A percentile compares a stretch with the other conserved stretches of the same genome.
Conservation (phyloP, 176 grass and related monocot genomes). For the Pharus latifolius region DNA sequence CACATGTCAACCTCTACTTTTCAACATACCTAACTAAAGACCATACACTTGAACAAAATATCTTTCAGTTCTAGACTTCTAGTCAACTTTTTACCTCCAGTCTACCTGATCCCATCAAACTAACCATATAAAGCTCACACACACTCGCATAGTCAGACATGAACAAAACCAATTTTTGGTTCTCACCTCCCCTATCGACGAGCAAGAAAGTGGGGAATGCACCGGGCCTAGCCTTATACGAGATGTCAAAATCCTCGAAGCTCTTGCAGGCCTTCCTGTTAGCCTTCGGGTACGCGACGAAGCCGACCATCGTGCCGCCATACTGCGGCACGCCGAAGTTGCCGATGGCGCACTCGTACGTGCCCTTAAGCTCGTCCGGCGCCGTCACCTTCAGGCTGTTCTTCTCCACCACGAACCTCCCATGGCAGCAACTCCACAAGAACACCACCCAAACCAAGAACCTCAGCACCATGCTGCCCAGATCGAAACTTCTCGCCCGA, state of each 20-base stretch:
- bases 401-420: conserved; percentile 73
- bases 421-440: conserved; percentile 27
- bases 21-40: background rate
- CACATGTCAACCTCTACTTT: conserved; percentile 2
- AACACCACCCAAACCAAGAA: conserved; percentile 25
- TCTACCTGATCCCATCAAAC: background rate
- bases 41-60: background rate
- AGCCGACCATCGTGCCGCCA: conserved; percentile 83
- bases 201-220: conserved; percentile 74
- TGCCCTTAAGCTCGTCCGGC: conserved; percentile 55
- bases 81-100: background rate
- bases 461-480: conserved; percentile 1
- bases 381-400: conserved; percentile 78
- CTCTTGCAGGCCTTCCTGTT: conserved; percentile 75
- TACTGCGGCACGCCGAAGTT: conserved; percentile 94
- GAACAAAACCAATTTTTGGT: background rate
- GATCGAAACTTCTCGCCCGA: conserved; percentile 16
- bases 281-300: conserved; percentile 76
- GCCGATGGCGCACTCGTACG: conserved; percentile 85
- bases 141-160: background rate
- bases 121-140: background rate
- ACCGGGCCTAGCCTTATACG: conserved; percentile 76
- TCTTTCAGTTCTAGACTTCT: background rate
- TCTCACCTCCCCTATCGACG: conserved; percentile 86
- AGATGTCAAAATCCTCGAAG: conserved; percentile 78